These are phyloP conservation scores for Phascolomyces articulosus DNA, from an alignment of 371 early-diverging fungal genomes.

Conservation along the genomic window DNA sequence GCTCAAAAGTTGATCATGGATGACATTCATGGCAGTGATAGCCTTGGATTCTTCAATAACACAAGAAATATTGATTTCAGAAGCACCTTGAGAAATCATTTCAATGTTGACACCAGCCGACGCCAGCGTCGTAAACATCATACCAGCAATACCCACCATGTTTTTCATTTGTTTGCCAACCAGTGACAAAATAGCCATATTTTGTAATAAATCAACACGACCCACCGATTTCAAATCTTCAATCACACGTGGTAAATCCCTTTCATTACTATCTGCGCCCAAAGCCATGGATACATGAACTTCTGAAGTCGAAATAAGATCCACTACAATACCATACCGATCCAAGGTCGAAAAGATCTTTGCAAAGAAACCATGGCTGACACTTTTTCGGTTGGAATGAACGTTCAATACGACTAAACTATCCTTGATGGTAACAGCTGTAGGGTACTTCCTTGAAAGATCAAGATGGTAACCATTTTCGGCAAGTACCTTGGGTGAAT, in stretches of 20 bases:
- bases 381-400: conserved; percentile 93
- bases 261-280: conserved; percentile 65
- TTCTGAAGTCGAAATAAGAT: conserved; percentile 95
- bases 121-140: conserved; percentile 93
- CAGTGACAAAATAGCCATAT: conserved; percentile 94
- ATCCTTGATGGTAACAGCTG: conserved; percentile 98
- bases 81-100: conserved; percentile 98
- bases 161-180: conserved; percentile 97
- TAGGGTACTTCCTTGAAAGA: conserved; percentile 79
- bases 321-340: conserved; percentile 88
- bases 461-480: conserved; percentile 78
- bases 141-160: conserved; percentile 93
- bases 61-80: conserved; percentile 97
- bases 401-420: conserved; percentile 91
- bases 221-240: conserved; percentile 39
- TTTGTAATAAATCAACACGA: conserved; percentile 70
- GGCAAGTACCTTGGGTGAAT: conserved; percentile 68
- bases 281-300: conserved; percentile 97
- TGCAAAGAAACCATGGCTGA: conserved; percentile 95
- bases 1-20: conserved; percentile 77
- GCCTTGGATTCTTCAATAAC: conserved; percentile 84
- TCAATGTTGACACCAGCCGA: conserved; percentile 93
- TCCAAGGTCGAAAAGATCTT: conserved; percentile 92
- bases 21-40: conserved; percentile 78
- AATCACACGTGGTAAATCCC: conserved; percentile 70